Conservation (phyloP, 305 asterid genomes). For the Caryopteris hybrid region DNA sequence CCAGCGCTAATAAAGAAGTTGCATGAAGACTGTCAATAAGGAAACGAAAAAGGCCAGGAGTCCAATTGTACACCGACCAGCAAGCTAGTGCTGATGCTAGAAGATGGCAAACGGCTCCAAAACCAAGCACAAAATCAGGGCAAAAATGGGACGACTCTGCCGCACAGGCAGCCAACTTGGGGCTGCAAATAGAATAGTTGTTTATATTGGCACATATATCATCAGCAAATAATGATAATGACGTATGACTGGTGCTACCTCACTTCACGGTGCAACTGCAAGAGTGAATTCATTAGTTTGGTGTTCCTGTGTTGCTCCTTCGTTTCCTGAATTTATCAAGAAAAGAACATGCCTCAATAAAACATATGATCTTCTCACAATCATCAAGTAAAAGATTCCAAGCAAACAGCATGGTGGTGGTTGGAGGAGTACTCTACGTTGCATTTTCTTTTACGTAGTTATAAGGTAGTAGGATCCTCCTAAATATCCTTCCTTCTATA, state of each 20-base stretch:
- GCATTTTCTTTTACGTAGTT: constrained; percentile 3
- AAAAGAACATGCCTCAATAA: constrained; percentile 13
- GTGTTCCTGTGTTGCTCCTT: constrained; percentile 96
- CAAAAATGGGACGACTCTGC: constrained; percentile 62
- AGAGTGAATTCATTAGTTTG: constrained; percentile 72
- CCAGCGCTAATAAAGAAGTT: constrained; percentile 75
- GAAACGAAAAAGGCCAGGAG: constrained; percentile 82
- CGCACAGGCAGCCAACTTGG: constrained; percentile 84
- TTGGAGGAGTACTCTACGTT: background rate
- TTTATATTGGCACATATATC: constrained; percentile 11
- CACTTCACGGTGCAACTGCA: constrained; percentile 50
- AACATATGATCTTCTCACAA: background rate
- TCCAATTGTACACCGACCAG: constrained; percentile 97
- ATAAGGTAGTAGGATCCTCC: background rate
- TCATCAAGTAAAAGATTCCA: constrained; percentile 4
- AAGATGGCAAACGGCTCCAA: constrained; percentile 90
- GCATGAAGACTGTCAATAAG: constrained; percentile 46
- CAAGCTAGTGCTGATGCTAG: constrained; percentile 88
- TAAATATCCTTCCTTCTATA: background rate
- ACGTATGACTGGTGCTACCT: constrained; percentile 41
- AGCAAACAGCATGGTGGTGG: constrained; percentile 1
- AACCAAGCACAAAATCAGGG: constrained; percentile 74
- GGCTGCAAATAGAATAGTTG: constrained; percentile 54
- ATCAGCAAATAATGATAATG: constrained; percentile 12
- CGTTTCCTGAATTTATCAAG: constrained; percentile 51